These are phyloP conservation scores for Oryza australiensis DNA, from an alignment of 176 grass and related monocot species.

Conservation along the genomic window DNA sequence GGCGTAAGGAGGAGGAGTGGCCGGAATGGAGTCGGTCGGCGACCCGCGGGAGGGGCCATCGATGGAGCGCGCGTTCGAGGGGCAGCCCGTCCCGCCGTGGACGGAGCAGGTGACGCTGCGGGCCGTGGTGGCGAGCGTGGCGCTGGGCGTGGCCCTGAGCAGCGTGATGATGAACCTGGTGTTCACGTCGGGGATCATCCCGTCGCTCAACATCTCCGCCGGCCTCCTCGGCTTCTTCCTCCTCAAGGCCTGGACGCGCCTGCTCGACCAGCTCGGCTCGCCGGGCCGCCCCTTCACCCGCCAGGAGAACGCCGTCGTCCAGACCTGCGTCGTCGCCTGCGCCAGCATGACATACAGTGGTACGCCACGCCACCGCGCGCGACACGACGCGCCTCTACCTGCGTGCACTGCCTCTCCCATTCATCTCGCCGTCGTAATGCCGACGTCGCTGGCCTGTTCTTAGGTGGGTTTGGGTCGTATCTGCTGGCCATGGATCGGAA, in stretches of 20 bases:
- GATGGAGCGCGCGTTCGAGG: slow-evolving; percentile 58
- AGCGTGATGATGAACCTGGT: slow-evolving; percentile 76
- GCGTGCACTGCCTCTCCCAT: neutral
- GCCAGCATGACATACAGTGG: slow-evolving; percentile 65
- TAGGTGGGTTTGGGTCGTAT: slow-evolving; percentile 76
- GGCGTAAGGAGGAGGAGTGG: neutral
- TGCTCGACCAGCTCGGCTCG: slow-evolving; percentile 40
- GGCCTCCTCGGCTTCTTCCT: slow-evolving; percentile 74
- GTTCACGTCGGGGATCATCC: slow-evolving; percentile 74
- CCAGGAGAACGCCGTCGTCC: slow-evolving; percentile 83
- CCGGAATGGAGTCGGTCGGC: slow-evolving; percentile 47
- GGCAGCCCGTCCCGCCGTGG: slow-evolving; percentile 45
- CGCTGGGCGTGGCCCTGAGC: slow-evolving; percentile 56
- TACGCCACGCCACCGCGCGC: neutral
- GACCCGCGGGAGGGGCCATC: slow-evolving; percentile 58
- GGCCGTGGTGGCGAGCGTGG: slow-evolving; percentile 58
- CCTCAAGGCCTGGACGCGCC: slow-evolving; percentile 53
- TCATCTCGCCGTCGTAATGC: neutral
- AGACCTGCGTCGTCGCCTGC: slow-evolving; percentile 90
- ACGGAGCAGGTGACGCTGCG: slow-evolving; percentile 62
- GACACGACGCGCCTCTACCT: neutral
- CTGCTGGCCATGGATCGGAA: slow-evolving; percentile 55
- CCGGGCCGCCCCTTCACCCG: slow-evolving; percentile 55
- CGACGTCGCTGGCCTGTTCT: neutral
- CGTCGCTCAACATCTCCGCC: slow-evolving; percentile 65